These are phyloP conservation scores for Lignosus rhinocerotis DNA, from an alignment of 1,284 basidiomycete genomes.

Conservation along the genomic window DNA sequence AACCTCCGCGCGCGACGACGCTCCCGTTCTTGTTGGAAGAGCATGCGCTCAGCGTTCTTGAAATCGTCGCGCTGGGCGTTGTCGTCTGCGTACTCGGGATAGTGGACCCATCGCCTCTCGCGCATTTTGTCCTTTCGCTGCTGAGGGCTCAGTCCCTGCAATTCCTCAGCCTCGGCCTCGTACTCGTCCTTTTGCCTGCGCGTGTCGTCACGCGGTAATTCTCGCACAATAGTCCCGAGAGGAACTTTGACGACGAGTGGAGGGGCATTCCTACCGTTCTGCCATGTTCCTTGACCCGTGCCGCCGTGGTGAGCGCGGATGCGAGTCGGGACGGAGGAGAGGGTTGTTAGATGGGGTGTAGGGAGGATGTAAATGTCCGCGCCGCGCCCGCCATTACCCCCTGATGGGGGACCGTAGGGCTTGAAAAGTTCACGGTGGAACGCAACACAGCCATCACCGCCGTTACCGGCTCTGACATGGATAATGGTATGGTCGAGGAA, in stretches of 20 bases:
- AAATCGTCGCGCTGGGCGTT: conserved; percentile 71
- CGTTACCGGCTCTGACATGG: conserved; percentile 80
- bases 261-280: conserved; percentile 73
- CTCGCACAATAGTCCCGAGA: conserved; percentile 84
- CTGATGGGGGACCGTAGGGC: conserved; percentile 82
- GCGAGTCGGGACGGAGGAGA: conserved; percentile 70
- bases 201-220: conserved; percentile 66
- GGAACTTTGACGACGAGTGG: conserved; percentile 83
- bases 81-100: conserved; percentile 64
- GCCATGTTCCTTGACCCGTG: conserved; percentile 81
- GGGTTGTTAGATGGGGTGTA: conserved; percentile 72
- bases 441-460: conserved; percentile 82
- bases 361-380: conserved; percentile 85
- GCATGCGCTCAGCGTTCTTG: conserved; percentile 66
- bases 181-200: conserved; percentile 61
- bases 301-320: conserved; percentile 69
- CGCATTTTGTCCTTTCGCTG: conserved; percentile 60
- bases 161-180: conserved; percentile 66
- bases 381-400: conserved; percentile 87
- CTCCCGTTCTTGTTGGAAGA: conserved; percentile 67
- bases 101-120: conserved; percentile 77
- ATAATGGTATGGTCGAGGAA: conserved; percentile 84
- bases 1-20: conserved; percentile 47
- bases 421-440: conserved; percentile 82
- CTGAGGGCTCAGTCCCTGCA: conserved; percentile 47